Base-by-base conservation (phyloP, 2,329 filamentous ascomycete genomes). In the Dothistroma septosporum region DNA sequence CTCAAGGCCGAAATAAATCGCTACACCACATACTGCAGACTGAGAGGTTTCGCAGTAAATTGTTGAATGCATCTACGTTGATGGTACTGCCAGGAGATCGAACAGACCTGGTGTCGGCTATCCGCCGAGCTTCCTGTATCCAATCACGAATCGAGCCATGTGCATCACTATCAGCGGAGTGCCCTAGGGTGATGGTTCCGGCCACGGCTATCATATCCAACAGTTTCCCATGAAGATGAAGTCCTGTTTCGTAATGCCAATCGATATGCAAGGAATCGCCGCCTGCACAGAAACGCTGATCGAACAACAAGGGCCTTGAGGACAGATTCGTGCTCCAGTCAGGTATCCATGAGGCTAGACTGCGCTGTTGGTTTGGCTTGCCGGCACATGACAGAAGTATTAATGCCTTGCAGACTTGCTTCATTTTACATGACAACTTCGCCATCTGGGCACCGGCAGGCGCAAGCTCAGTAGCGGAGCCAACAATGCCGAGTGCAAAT, bases 331-430 rank as follows among this genome's bases (percentile, higher is more conserved):
- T 58, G 0, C 68, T 69, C 70, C 70, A 73, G 48, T 73, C 70
- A 5, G 70, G 70, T 3, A 70, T 59, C 67, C 66, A 68, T 10
- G 60, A 65, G 1, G 68, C 64, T 10, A 71, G 49, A 1, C 55
- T 41, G 11, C 59, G 55, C 22, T 55, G 55, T 55, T 70, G 67
- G 47, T 72, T 71, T 48, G 68, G 67, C 22, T 58, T 62, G 16
- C 70, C 70, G 28, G 70, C 70, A 56, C 70, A 73, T 4, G 69
- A 65, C 6, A 72, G 48, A 32, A 73, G 53, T 2, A 69, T 57
- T 22, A 72, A 58, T 14, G 68, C 68, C 50, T 68, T 62, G 1
- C 69, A 60, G 2, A 69, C 67, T 57, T 67, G 61, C n/a, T 61
- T 61, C 12, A 54, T 52, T 12, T 61, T 48, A 19, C 61, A 21